A percentile compares a stretch with the other conserved stretches of the same genome.
Evolutionary conservation across 192 early-diverging fungal genomes (phyloP).

Genomic region (Coemansia sp.): DNA sequence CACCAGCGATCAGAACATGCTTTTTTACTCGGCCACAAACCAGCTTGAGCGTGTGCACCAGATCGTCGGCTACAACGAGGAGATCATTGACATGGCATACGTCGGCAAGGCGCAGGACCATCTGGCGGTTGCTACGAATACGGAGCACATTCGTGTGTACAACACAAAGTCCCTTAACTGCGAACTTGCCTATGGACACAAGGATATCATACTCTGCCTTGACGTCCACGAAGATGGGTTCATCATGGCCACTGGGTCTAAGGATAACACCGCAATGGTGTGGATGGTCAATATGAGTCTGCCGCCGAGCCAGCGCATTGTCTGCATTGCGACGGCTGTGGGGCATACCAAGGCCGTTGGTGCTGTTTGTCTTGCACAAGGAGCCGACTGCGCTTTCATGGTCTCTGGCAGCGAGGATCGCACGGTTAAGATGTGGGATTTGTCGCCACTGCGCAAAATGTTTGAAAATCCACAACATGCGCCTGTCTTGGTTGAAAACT

Average conservation of each 20-base stretch:
- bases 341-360: slow-evolving; percentile 95
- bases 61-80: slow-evolving; percentile 95
- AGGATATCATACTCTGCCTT: slow-evolving; percentile 83
- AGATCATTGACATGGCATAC: slow-evolving; percentile 84
- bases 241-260: slow-evolving; percentile 83
- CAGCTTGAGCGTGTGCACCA: slow-evolving; percentile 68
- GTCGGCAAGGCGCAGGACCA: slow-evolving; percentile 71
- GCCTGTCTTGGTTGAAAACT: slow-evolving; percentile 1
- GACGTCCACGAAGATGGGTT: slow-evolving; percentile 66
- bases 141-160: slow-evolving; percentile 88
- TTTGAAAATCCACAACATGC: slow-evolving; percentile 25
- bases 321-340: slow-evolving; percentile 68
- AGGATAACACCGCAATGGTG: slow-evolving; percentile 83
- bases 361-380: slow-evolving; percentile 77
- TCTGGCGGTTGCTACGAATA: slow-evolving; percentile 91
- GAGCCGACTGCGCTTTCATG: slow-evolving; percentile 61
- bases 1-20: slow-evolving; percentile 90
- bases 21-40: slow-evolving; percentile 66
- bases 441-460: slow-evolving; percentile 54
- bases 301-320: slow-evolving; percentile 57
- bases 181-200: slow-evolving; percentile 86
- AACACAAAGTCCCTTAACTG: slow-evolving; percentile 75
- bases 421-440: slow-evolving; percentile 93
- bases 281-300: slow-evolving; percentile 75
- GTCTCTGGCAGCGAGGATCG: slow-evolving; percentile 91